A percentile compares a stretch with the other conserved stretches of the same genome.
These are phyloP conservation scores for Suhomyces sp. DNA, from an alignment of 805 yeast species.

Conservation along the genomic window DNA sequence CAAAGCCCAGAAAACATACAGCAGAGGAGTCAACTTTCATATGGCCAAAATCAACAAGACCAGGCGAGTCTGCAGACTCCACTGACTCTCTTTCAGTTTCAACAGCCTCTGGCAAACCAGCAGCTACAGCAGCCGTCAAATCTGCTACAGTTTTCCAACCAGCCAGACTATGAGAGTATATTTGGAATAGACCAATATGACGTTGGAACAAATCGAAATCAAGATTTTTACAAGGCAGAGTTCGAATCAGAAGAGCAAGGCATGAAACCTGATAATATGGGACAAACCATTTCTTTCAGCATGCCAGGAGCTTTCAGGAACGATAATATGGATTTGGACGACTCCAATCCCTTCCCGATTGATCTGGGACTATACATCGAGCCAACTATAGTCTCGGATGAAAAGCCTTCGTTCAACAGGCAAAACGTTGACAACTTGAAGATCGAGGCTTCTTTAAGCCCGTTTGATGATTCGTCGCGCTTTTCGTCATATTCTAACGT, in stretches of 20 bases:
- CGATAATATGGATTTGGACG: conserved; percentile 35
- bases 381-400: background rate
- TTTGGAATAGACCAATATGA: conserved; percentile 6
- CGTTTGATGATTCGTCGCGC: conserved; percentile 1
- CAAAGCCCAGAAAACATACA: background rate
- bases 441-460: background rate
- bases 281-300: conserved; percentile 11
- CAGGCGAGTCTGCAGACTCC: background rate
- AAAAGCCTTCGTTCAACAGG: background rate
- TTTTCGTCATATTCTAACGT: conserved; percentile 2
- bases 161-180: conserved; percentile 7
- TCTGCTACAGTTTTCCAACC: background rate
- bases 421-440: background rate
- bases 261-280: background rate
- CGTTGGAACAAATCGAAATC: background rate
- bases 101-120: background rate
- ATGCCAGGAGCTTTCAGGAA: conserved; percentile 31
- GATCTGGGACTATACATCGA: conserved; percentile 24
- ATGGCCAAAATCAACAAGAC: background rate
- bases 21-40: background rate
- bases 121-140: background rate
- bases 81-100: background rate
- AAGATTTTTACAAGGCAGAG: background rate
- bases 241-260: conserved; percentile 1
- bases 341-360: conserved; percentile 35